Evolutionary conservation across 371 early-diverging fungal species (phyloP).

Genomic region (Mortierella polycephala): DNA sequence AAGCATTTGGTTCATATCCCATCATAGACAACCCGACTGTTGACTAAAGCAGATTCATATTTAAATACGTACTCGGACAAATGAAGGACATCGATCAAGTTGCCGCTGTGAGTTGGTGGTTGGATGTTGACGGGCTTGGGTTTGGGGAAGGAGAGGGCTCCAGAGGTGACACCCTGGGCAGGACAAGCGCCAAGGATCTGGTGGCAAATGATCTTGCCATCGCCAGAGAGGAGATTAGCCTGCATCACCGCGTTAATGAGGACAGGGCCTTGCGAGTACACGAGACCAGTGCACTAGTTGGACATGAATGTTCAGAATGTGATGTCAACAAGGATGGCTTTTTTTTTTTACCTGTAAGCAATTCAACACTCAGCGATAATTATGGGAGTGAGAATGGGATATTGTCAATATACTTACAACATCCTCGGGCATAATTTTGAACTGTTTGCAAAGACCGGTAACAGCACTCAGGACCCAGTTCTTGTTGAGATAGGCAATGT

Average conservation of each 20-base stretch:
- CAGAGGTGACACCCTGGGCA: slow-evolving; percentile 21
- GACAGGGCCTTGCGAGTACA: slow-evolving; percentile 42
- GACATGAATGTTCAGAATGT: not conserved
- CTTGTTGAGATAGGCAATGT: slow-evolving; percentile 42
- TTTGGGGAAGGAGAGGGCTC: slow-evolving; percentile 61
- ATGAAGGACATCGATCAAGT: slow-evolving; percentile 63
- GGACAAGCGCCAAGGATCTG: slow-evolving; percentile 36
- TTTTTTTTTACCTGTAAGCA: too few relatives aligned
- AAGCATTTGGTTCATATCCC: not conserved
- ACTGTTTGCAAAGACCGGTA: slow-evolving; percentile 31
- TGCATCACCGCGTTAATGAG: slow-evolving; percentile 31
- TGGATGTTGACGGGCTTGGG: slow-evolving; percentile 56
- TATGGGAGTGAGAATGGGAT: not conserved
- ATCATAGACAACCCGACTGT: not conserved
- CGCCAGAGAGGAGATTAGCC: slow-evolving; percentile 41
- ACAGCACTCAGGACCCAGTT: slow-evolving; percentile 52
- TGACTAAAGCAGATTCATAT: not conserved
- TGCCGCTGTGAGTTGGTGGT: slow-evolving; percentile 44
- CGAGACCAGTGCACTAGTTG: slow-evolving; percentile 42
- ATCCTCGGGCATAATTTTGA: slow-evolving; percentile 43
- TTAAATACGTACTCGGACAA: slow-evolving; percentile 60
- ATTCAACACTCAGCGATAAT: too few relatives aligned
- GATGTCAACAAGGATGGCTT: not conserved
- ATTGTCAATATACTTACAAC: slow-evolving; percentile 27
- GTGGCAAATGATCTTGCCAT: slow-evolving; percentile 45